A percentile compares a stretch with the other conserved stretches of the same genome.
These are phyloP conservation scores for Rubia tinctorum DNA, from an alignment of 305 asterid species.

Conservation along the genomic window DNA sequence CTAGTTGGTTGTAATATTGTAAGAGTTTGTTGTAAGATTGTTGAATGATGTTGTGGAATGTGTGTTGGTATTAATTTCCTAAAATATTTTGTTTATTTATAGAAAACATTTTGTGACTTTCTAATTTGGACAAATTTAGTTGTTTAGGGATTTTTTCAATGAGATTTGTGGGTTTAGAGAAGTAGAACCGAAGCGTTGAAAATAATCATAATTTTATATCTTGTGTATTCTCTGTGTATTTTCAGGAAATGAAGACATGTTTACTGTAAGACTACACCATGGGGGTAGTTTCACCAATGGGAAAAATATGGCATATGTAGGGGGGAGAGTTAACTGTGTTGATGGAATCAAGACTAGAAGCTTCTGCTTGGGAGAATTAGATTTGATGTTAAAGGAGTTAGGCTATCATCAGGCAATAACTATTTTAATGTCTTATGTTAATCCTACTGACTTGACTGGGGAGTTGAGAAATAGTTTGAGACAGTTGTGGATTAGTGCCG, in stretches of 20 bases:
- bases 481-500: not conserved
- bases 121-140: not conserved
- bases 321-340: not conserved
- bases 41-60: not conserved
- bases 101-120: not conserved
- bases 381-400: not conserved
- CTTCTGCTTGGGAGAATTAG: not conserved
- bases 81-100: too few relatives aligned
- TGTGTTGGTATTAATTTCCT: too few relatives aligned
- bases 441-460: not conserved
- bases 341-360: not conserved
- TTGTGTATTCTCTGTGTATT: not conserved
- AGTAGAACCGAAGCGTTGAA: not conserved
- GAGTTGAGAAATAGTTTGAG: not conserved
- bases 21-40: too few relatives aligned
- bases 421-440: not conserved
- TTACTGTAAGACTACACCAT: not conserved
- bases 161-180: too few relatives aligned
- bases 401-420: not conserved
- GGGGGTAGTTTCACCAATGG: not conserved
- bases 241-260: not conserved
- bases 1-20: too few relatives aligned
- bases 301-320: not conserved
- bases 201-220: not conserved
- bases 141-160: not conserved